Evolutionary conservation across 2,329 filamentous ascomycete genomes (phyloP).

Genomic region (Plectosphaerella plurivora): DNA sequence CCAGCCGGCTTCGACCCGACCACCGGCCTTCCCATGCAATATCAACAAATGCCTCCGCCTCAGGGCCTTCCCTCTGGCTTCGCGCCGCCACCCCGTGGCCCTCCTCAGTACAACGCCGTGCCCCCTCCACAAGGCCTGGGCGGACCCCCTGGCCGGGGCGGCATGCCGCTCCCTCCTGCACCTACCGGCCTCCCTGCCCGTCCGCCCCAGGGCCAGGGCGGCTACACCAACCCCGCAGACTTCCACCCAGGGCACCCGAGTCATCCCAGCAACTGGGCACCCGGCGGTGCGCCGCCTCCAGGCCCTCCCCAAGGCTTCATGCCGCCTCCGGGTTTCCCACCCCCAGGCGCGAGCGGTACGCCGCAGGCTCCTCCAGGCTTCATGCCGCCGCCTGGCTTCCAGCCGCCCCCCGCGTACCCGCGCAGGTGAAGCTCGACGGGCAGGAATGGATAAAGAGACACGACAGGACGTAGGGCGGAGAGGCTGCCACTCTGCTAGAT

Average conservation of each 20-base stretch:
- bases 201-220: conserved; percentile 40
- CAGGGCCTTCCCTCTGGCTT: conserved; percentile 27
- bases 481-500: too few relatives aligned
- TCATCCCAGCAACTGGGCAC: conserved; percentile 24
- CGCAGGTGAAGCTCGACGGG: conserved; percentile 21
- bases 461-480: background rate
- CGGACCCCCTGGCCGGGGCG: conserved; percentile 16
- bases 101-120: conserved; percentile 25
- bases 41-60: conserved; percentile 13
- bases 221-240: conserved; percentile 41
- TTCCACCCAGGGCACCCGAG: conserved; percentile 34
- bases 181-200: conserved; percentile 46
- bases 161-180: conserved; percentile 38
- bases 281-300: conserved; percentile 29
- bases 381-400: conserved; percentile 40
- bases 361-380: conserved; percentile 34
- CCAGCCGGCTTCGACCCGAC: conserved; percentile 29
- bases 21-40: conserved; percentile 18
- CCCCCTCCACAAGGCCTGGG: conserved; percentile 8
- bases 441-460: background rate
- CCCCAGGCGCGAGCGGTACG: conserved; percentile 26
- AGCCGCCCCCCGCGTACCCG: conserved; percentile 16
- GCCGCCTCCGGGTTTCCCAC: conserved; percentile 36
- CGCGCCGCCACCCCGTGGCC: conserved; percentile 27
- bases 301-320: conserved; percentile 35